Base-by-base conservation (phyloP, 495 filamentous ascomycete genomes). In the Xylaria cubensis region DNA sequence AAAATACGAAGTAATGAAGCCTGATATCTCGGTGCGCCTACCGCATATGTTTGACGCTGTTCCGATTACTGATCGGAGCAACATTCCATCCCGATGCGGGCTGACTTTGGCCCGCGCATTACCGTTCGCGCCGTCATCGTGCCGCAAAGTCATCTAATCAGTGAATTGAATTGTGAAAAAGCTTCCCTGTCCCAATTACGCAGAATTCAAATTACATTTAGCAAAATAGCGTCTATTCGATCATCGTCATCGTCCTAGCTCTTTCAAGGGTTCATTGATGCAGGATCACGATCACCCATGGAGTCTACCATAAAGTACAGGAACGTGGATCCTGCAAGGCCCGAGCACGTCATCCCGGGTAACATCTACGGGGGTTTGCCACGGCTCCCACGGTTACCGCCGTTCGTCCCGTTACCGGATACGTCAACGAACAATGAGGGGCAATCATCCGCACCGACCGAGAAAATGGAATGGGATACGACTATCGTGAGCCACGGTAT, bases 391-490 rank as follows among this genome's bases (percentile, higher is more conserved):
- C 55, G 0, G 15, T n/a, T 56, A 34, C 65, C 26, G 50, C 65
- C 65, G 50, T 44, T 53, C n/a, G 51, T 68, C 21, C 32, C 48
- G 21, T 6, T 44, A 21, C 65, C 65, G 65, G 65, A 42, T 2
- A 44, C 32, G 9, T 41, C 65, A 7, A 42, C 5, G 34, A 15
- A 58, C 21, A 39, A 21, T 26, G 64, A 51, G 1, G 32, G 26
- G n/a, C 64, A 32, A 17, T 17, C 44, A 42, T 5, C 19, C 13
- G 39, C 32, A 32, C 36, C 24, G 17, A 19, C 34, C 4, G 21
- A 39, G 51, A 12, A 24, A 4, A 69, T 69, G 63, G 76, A 78
- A 19, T 78, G 76, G 76, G 76, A 78, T 9, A 76, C 76, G 32
- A 51, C 72, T 1, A 10, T 78, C 1, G 63, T 76, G 15, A 62